Percentiles rank a stretch among this genome's conserved stretches.
These are phyloP conservation scores for Fragilaria radians DNA, from an alignment of 108 stramenopile species.

Conservation along the genomic window DNA sequence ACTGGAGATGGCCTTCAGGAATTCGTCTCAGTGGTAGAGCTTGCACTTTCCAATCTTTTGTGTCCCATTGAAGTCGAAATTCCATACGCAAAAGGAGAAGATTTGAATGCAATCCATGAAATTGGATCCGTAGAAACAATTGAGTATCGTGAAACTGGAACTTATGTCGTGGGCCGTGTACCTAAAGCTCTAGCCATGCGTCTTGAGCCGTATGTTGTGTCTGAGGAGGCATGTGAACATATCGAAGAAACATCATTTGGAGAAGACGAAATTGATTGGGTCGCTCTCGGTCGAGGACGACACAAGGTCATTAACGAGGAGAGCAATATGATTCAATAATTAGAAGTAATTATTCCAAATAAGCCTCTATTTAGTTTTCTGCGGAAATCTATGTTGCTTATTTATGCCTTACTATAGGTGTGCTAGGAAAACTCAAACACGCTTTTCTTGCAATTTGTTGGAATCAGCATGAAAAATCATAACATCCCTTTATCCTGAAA, in stretches of 20 bases:
- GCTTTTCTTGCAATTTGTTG: no score
- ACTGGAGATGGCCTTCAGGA: slow-evolving; percentile 70
- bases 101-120: slow-evolving; percentile 77
- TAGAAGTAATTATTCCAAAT: no score
- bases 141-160: slow-evolving; percentile 68
- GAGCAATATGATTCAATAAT: background rate
- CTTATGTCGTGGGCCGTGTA: slow-evolving; percentile 60
- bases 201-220: slow-evolving; percentile 46
- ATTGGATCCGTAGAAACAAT: slow-evolving; percentile 74
- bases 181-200: slow-evolving; percentile 67
- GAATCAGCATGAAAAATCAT: no score
- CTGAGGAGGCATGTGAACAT: background rate
- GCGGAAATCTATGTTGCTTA: no score
- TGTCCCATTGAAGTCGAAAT: slow-evolving; percentile 67
- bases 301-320: slow-evolving; percentile 17
- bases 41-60: slow-evolving; percentile 49
- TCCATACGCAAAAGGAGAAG: slow-evolving; percentile 72
- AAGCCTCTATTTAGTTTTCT: no score
- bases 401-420: no score
- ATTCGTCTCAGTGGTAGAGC: slow-evolving; percentile 73
- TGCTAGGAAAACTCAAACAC: no score
- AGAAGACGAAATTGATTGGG: slow-evolving; percentile 65
- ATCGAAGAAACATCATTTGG: slow-evolving; percentile 1
- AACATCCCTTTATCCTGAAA: no score
- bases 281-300: slow-evolving; percentile 54